Percentiles rank a stretch among this genome's conserved stretches.
Conservation (phyloP, 352 stramenopile species). For the Globisporangium iwayamae region DNA sequence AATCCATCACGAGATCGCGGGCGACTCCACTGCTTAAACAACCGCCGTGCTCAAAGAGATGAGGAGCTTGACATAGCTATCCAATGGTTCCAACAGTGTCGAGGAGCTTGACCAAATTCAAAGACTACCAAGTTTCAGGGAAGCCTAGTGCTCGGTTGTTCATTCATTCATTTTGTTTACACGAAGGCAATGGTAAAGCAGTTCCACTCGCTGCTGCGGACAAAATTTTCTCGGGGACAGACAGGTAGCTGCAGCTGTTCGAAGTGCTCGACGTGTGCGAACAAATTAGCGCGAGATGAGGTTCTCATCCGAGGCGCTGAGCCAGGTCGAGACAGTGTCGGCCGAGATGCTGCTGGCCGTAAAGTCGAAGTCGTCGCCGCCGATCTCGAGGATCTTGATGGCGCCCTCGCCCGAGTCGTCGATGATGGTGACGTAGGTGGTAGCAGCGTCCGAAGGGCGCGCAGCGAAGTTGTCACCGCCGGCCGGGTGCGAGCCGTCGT, state of each 20-base stretch:
- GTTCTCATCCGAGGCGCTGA: conserved; percentile 35
- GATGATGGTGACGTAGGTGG: conserved; percentile 52
- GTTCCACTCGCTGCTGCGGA: too few species aligned
- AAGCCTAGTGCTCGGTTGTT: too few species aligned
- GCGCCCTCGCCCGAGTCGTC: conserved; percentile 32
- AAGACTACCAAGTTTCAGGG: too few species aligned
- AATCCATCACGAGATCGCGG: too few species aligned
- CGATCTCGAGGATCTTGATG: conserved; percentile 48
- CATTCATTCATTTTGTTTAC: too few species aligned
- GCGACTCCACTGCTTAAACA: too few species aligned
- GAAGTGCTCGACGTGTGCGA: neutral
- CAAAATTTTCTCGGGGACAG: neutral
- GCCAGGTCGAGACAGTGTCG: conserved; percentile 28
- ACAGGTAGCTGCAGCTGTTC: neutral
- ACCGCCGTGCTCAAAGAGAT: too few species aligned
- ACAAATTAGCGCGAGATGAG: conserved; percentile 18
- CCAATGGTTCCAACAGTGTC: too few species aligned
- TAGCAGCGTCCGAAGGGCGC: conserved; percentile 26
- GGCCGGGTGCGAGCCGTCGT: conserved; percentile 39
- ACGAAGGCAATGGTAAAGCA: too few species aligned
- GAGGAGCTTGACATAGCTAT: too few species aligned
- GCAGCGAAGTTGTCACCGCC: conserved; percentile 42
- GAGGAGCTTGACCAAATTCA: too few species aligned
- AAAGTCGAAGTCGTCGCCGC: conserved; percentile 40
- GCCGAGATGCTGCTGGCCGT: conserved; percentile 26